phyloP scores from a whole-genome alignment of 768 basidiomycete species.

The Russula lepida region DNA sequence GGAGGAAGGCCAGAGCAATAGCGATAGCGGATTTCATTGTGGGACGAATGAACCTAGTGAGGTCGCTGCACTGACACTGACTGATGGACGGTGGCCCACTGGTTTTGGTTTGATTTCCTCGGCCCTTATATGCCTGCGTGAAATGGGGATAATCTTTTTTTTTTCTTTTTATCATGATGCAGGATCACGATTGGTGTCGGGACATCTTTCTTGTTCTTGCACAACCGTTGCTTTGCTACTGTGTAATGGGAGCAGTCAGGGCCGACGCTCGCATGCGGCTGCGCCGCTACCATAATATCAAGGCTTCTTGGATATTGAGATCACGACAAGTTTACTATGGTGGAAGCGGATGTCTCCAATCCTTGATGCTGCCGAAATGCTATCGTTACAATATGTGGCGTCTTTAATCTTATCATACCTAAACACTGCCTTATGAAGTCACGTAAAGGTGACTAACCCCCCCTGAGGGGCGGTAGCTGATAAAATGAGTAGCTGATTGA shows the following conservation, averaged over 20 bases:
- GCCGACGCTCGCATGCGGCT: not conserved
- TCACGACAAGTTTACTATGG: no score
- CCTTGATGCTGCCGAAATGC: no score
- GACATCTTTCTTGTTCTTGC: not conserved
- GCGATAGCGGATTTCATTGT: not conserved
- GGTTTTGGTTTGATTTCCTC: not conserved
- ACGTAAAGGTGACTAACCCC: no score
- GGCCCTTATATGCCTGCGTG: not conserved
- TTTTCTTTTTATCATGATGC: not conserved
- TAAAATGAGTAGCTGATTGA: no score
- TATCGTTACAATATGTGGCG: no score
- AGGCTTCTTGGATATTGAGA: no score
- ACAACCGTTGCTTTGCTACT: not conserved
- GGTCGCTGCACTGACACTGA: not conserved
- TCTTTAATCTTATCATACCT: no score
- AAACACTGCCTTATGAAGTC: no score
- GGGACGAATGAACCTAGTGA: not conserved
- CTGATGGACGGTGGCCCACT: not conserved
- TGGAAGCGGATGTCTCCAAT: no score
- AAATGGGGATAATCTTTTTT: not conserved
- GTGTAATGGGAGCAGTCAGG: not conserved
- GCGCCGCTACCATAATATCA: not conserved
- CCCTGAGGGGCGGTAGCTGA: no score
- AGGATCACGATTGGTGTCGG: not conserved
- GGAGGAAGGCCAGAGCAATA: not conserved